These are phyloP conservation scores for Neurospora africana DNA, from an alignment of 495 filamentous ascomycete genomes.

Conservation along the genomic window DNA sequence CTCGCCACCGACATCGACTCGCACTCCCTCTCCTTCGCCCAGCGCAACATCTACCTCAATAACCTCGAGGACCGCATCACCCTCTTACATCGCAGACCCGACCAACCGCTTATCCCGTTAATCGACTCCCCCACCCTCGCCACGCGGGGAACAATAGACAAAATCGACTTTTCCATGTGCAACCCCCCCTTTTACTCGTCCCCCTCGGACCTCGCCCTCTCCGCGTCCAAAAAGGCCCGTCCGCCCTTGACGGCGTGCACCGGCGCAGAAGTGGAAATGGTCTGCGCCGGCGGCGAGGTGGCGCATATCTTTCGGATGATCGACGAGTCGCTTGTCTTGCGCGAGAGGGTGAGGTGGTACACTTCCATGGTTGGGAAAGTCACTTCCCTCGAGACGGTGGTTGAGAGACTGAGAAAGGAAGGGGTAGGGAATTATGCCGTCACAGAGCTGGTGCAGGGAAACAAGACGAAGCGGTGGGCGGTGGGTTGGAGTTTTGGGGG, in stretches of 20 bases:
- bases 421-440: conserved; percentile 72
- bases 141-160: no score
- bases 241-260: conserved; percentile 74
- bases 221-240: conserved; percentile 52
- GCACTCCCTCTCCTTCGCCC: conserved; percentile 54
- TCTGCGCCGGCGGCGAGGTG: conserved; percentile 73
- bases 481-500: conserved; percentile 77
- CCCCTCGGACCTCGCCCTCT: conserved; percentile 51
- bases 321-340: conserved; percentile 54
- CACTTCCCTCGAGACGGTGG: conserved; percentile 53
- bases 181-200: conserved; percentile 92
- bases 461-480: conserved; percentile 74
- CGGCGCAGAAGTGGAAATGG: conserved; percentile 76
- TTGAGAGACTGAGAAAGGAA: conserved; percentile 48
- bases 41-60: conserved; percentile 54
- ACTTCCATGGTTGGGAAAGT: conserved; percentile 85
- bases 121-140: not conserved
- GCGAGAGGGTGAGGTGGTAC: conserved; percentile 67
- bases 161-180: conserved; percentile 80
- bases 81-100: conserved; percentile 42
- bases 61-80: conserved; percentile 52
- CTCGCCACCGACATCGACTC: conserved; percentile 76
- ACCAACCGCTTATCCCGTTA: conserved; percentile 53
- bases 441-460: conserved; percentile 69
- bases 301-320: conserved; percentile 69